phyloP scores from a whole-genome alignment of 139 green algal species.

The Micromonas commoda region DNA sequence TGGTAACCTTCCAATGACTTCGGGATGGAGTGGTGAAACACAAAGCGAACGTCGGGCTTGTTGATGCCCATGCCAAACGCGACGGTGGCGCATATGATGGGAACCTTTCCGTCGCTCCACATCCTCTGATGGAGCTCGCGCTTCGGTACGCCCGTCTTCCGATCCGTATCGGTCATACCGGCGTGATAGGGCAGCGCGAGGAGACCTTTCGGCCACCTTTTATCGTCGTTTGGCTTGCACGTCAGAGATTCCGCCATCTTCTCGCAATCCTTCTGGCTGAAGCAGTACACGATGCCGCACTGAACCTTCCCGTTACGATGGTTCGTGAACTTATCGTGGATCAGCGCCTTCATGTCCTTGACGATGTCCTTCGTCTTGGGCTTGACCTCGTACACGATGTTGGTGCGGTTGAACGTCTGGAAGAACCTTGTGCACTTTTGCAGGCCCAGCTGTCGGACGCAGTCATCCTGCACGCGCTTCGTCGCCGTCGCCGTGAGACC shows the following conservation, averaged over 20 bases:
- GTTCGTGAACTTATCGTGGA: neutral
- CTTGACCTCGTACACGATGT: conserved; percentile 59
- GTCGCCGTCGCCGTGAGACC: conserved; percentile 64
- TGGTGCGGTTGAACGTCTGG: conserved; percentile 64
- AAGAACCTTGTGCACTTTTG: conserved; percentile 40
- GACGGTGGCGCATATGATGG: conserved; percentile 72
- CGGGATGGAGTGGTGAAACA: conserved; percentile 50
- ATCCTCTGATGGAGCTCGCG: conserved; percentile 51
- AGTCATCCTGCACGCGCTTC: conserved; percentile 56
- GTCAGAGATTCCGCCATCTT: conserved; percentile 44
- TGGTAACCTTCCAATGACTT: conserved; percentile 53
- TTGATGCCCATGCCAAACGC: conserved; percentile 75
- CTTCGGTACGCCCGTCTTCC: conserved; percentile 49
- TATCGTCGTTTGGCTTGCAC: neutral
- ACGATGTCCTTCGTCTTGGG: conserved; percentile 17
- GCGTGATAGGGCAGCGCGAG: conserved; percentile 72
- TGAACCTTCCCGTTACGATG: conserved; percentile 8
- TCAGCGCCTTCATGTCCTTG: neutral
- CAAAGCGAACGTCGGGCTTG: conserved; percentile 54
- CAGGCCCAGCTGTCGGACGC: conserved; percentile 57
- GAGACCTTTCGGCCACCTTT: conserved; percentile 36
- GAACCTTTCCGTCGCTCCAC: conserved; percentile 55
- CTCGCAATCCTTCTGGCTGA: conserved; percentile 70
- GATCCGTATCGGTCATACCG: conserved; percentile 67
- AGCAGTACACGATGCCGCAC: conserved; percentile 78